A percentile compares a stretch with the other conserved stretches of the same genome.
Evolutionary conservation across 805 yeast species (phyloP).

Genomic region (Wickerhamomyces ciferrii): DNA sequence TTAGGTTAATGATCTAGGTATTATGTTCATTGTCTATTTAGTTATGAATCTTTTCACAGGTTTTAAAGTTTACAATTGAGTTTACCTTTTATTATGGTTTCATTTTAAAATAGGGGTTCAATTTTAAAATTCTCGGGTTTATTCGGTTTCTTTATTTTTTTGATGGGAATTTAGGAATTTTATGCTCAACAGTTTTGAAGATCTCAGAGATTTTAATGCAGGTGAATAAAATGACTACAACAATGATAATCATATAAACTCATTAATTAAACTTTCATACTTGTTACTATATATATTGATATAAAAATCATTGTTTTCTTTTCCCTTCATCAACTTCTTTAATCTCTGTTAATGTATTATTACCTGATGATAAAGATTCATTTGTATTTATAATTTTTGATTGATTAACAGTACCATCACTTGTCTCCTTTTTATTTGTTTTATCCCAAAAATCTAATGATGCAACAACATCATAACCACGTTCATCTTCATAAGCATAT

Average conservation of each 20-base stretch:
- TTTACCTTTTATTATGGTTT: too few relatives aligned
- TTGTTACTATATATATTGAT: background rate
- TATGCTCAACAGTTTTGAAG: background rate
- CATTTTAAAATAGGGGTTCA: background rate
- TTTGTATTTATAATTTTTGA: constrained; percentile 5
- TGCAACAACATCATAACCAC: constrained; percentile 89
- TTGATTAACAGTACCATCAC: background rate
- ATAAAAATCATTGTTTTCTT: background rate
- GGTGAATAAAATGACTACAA: too few relatives aligned
- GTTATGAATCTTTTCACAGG: too few relatives aligned
- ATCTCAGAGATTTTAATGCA: too few relatives aligned
- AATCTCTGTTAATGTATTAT: constrained; percentile 13
- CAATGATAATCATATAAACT: background rate
- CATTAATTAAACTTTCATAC: background rate
- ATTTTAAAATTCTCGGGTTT: background rate
- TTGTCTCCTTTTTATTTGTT: constrained; percentile 20
- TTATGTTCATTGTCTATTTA: too few relatives aligned
- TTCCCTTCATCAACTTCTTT: constrained; percentile 16
- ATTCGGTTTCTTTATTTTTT: background rate
- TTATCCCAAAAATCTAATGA: constrained; percentile 84
- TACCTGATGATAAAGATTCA: background rate
- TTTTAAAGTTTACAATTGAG: too few relatives aligned
- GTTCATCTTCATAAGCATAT: constrained; percentile 87
- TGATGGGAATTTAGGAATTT: background rate
- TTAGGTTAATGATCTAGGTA: too few relatives aligned